Conservation (phyloP, 139 green algal genomes). For the Pleodorina starrii region DNA sequence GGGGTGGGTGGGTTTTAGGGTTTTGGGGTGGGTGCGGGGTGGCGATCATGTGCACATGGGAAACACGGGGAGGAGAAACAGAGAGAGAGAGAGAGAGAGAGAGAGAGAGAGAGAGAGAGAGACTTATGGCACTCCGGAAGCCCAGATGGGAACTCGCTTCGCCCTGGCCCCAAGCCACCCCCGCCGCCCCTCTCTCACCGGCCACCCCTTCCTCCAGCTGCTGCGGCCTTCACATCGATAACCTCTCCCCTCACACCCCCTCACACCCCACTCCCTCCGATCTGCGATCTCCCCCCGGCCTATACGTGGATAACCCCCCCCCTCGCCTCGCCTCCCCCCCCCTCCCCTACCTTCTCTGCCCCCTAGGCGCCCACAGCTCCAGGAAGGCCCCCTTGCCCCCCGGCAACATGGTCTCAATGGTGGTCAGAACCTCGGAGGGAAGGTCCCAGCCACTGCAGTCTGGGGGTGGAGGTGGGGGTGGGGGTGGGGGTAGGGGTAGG, state of each 20-base stretch:
- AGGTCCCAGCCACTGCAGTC: constrained; percentile 52
- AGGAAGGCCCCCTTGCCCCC: constrained; percentile 58
- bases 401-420: constrained; percentile 90
- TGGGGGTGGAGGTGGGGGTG: neutral
- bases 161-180: too few species aligned
- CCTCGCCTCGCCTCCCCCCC: too few species aligned
- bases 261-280: too few species aligned
- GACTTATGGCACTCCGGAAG: neutral
- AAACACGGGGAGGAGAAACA: neutral
- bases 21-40: neutral
- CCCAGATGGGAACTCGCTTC: neutral
- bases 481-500: neutral
- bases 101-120: neutral
- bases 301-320: too few species aligned
- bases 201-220: too few species aligned
- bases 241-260: too few species aligned
- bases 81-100: neutral
- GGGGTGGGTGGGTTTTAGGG: neutral
- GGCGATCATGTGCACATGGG: neutral
- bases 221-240: too few species aligned
- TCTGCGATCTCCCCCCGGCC: too few species aligned
- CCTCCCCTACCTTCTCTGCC: constrained; percentile 27
- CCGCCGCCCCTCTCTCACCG: too few species aligned
- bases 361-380: constrained; percentile 60
- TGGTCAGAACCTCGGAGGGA: constrained; percentile 74